Evolutionary conservation across 306 rosid genomes (phyloP), one percentile per base, ranked within the genome.

Genomic region (Malus asiatica): DNA sequence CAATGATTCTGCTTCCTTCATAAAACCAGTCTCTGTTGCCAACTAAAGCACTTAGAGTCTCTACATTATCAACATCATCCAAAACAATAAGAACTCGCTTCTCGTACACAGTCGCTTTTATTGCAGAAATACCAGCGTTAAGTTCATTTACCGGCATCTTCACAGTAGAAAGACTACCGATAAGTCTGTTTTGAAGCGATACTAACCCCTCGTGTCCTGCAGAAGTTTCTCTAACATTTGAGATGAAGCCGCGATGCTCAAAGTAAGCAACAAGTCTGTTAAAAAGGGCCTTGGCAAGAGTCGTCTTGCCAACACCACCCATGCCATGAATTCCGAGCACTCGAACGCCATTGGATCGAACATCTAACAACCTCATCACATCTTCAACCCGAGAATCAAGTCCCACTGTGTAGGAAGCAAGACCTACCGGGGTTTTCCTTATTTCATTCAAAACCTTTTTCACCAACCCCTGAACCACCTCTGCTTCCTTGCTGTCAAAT

Each of bases 301-400:
- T 89, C 60, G 94, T 86, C 61, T 89, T 89, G 30, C 91, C 94
- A 48, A 84, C 73, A 6, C 94, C 94, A 8, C 86, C 91, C 72
- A 69, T 77, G 6, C 91, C 94, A 82, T 78, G 77, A 64, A 87
- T 46, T 33, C 86, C 94, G 38, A 89, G 15, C 29, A 87, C 79
- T 65, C 40, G 73, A 14, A 83, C 44, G 14, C 58, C 82, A 57
- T 66, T 80, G 82, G 91, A 86, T 70, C 74, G 78, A 11, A 87
- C 70, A 46, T 87, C 83, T 14, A 86, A 27, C 33, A 71, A 3
- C 51, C 23, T 48, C 67, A 63, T 64, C 60, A 79, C 12, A 7
- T 84, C 58, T 77, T 84, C 79, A 55, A 87, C 57, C 11, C 86
- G 80, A 9, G 84, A 76, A 16, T 86, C 83, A 18, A 87, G 81